Evolutionary conservation across 2,329 filamentous ascomycete species (phyloP).

Genomic region (Diaporthe citrichinensis): DNA sequence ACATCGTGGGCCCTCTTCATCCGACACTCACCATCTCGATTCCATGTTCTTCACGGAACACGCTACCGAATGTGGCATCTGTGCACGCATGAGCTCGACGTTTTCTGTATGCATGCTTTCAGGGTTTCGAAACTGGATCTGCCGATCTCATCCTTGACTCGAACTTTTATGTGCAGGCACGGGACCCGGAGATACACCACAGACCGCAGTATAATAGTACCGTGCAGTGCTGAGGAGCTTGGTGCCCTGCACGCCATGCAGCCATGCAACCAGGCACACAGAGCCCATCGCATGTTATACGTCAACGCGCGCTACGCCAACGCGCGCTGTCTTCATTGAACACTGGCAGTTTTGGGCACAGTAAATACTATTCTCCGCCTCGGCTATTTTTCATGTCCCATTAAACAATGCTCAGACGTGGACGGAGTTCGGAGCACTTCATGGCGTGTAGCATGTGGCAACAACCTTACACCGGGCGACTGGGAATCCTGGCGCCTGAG

Average conservation of each 20-base stretch:
- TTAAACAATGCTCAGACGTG: neutral
- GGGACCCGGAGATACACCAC: conserved; percentile 9
- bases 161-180: neutral
- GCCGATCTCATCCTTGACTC: neutral
- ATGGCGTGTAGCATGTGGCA: neutral
- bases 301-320: neutral
- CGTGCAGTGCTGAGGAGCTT: neutral
- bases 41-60: neutral
- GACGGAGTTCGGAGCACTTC: conserved; percentile 9
- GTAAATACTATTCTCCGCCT: conserved; percentile 5
- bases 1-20: neutral
- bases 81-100: neutral
- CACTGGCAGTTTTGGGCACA: neutral
- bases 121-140: neutral
- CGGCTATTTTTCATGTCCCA: neutral
- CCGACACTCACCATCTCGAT: neutral
- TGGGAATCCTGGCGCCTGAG: neutral
- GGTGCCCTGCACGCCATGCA: neutral
- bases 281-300: neutral
- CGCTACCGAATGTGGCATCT: neutral
- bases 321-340: neutral
- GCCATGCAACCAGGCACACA: neutral
- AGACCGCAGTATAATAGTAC: neutral
- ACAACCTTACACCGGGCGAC: neutral
- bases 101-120: neutral